Evolutionary conservation across 2,329 filamentous ascomycete genomes (phyloP).

Genomic region (Parascedosporium putredinis): DNA sequence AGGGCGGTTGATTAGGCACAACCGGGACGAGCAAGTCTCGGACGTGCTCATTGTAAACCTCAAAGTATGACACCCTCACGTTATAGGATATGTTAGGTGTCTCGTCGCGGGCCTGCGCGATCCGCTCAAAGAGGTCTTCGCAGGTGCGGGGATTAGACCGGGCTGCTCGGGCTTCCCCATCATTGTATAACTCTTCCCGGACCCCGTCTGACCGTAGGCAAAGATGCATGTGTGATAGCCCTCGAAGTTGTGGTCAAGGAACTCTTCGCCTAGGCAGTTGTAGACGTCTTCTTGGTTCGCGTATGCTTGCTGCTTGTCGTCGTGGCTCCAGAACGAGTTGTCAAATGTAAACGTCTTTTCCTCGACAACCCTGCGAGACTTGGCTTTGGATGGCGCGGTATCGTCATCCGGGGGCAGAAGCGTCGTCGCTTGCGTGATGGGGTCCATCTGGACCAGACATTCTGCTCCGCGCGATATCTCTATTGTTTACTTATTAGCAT

Average conservation of each 20-base stretch:
- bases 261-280: slow-evolving; percentile 87
- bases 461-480: slow-evolving; percentile 71
- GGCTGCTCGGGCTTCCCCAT: slow-evolving; percentile 84
- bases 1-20: slow-evolving; percentile 57
- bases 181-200: slow-evolving; percentile 96
- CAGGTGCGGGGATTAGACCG: slow-evolving; percentile 88
- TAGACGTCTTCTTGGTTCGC: slow-evolving; percentile 90
- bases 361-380: slow-evolving; percentile 65
- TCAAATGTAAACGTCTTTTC: slow-evolving; percentile 94
- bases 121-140: slow-evolving; percentile 89
- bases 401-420: slow-evolving; percentile 55
- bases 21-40: slow-evolving; percentile 80
- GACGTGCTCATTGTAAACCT: slow-evolving; percentile 99
- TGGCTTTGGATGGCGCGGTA: slow-evolving; percentile 44
- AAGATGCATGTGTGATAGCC: slow-evolving; percentile 99
- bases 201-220: slow-evolving; percentile 94
- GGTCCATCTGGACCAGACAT: slow-evolving; percentile 90
- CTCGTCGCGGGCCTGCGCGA: slow-evolving; percentile 65
- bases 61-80: slow-evolving; percentile 95
- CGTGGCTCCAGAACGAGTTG: slow-evolving; percentile 96
- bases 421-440: slow-evolving; percentile 72
- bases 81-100: slow-evolving; percentile 92
- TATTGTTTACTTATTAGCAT: no score
- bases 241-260: slow-evolving; percentile 97
- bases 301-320: slow-evolving; percentile 70